Evolutionary conservation across 2,329 filamentous ascomycete species (phyloP).

Genomic region (Botrytis hyacinthi): DNA sequence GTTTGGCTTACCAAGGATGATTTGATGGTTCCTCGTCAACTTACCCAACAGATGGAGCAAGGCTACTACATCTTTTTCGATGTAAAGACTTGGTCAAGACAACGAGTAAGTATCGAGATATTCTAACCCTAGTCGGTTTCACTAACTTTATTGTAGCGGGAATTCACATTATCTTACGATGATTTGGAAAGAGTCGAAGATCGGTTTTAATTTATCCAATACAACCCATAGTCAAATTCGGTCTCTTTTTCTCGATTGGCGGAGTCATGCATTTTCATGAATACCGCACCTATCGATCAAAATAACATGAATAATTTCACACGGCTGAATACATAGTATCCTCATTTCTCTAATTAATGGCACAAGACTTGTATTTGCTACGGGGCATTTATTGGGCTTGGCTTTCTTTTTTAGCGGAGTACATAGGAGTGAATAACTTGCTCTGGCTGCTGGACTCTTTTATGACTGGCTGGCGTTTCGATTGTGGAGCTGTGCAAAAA

Average conservation of each 20-base stretch:
- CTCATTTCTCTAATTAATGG: conserved; percentile 13
- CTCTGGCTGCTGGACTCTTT: conserved; percentile 13
- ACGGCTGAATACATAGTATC: background rate
- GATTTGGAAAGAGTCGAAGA: conserved; percentile 53
- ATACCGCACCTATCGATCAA: conserved; percentile 8
- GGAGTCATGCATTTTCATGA: background rate
- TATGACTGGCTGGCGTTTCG: conserved; percentile 17
- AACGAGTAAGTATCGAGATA: conserved; percentile 50
- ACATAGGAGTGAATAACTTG: conserved; percentile 8
- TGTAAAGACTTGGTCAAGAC: conserved; percentile 59
- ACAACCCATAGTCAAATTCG: background rate
- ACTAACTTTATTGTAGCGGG: conserved; percentile 46
- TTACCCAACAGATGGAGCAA: conserved; percentile 59
- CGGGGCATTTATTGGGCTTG: conserved; percentile 23
- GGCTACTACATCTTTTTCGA: conserved; percentile 68
- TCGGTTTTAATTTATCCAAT: conserved; percentile 22
- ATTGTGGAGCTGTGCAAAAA: background rate
- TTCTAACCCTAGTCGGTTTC: background rate
- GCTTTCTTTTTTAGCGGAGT: conserved; percentile 26
- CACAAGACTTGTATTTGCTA: conserved; percentile 18
- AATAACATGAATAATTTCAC: background rate
- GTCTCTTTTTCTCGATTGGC: background rate
- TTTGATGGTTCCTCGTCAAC: conserved; percentile 58
- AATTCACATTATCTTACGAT: conserved; percentile 59
- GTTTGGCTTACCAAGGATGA: conserved; percentile 69